Percentiles rank a stretch among this genome's conserved stretches.
phyloP scores from a whole-genome alignment of 1,284 basidiomycete genomes.

The Paramarasmius palmivorus region DNA sequence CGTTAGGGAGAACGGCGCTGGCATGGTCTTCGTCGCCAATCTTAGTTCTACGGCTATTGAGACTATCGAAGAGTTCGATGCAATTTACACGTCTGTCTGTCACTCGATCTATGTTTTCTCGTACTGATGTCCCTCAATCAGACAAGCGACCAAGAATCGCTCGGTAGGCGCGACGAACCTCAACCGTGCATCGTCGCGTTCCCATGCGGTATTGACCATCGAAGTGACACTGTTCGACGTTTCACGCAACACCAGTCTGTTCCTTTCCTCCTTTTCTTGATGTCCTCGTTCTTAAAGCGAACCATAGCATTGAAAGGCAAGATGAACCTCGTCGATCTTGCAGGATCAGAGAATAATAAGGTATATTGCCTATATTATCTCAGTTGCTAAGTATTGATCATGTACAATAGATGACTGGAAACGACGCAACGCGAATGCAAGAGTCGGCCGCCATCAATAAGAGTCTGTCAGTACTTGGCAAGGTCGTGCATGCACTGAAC shows the following conservation, averaged over 20 bases:
- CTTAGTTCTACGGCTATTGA: constrained; percentile 53
- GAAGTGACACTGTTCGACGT: constrained; percentile 55
- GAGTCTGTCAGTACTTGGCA: constrained; percentile 77
- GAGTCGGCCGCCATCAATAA: constrained; percentile 87
- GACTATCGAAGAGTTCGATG: constrained; percentile 61
- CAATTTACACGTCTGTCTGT: constrained; percentile 58
- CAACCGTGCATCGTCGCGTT: constrained; percentile 78
- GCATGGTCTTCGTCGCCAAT: constrained; percentile 80
- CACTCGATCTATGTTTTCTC: neutral
- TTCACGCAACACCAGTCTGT: constrained; percentile 48
- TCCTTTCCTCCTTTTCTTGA: neutral
- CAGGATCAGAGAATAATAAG: constrained; percentile 88
- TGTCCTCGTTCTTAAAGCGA: neutral
- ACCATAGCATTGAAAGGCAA: constrained; percentile 61
- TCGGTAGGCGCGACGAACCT: constrained; percentile 84
- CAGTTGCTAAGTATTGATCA: constrained; percentile 4
- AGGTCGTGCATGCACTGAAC: constrained; percentile 84
- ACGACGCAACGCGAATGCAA: constrained; percentile 77
- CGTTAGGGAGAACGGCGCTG: constrained; percentile 70
- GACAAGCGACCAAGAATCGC: constrained; percentile 67
- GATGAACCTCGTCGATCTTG: constrained; percentile 83
- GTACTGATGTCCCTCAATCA: constrained; percentile 23
- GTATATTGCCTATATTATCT: constrained; percentile 27
- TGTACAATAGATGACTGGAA: constrained; percentile 65
- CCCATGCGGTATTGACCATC: constrained; percentile 80